Conservation (phyloP, 1,139 yeast genomes). For the Candida sp. region DNA sequence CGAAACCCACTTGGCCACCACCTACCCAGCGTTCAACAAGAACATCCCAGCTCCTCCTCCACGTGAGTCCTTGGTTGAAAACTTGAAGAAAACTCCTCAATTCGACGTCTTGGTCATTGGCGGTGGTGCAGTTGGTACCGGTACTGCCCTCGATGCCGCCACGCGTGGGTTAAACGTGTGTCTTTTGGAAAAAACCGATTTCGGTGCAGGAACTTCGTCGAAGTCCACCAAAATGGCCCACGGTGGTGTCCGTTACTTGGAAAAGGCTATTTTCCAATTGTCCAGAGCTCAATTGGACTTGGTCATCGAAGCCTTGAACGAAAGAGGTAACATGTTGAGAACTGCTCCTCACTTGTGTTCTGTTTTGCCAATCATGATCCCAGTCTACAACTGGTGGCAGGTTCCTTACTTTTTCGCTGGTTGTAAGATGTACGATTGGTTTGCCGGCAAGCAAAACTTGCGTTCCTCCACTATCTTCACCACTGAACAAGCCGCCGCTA, state of each 20-base stretch:
- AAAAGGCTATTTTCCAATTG: slow-evolving; percentile 90
- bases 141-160: slow-evolving; percentile 91
- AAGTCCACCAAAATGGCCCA: slow-evolving; percentile 98
- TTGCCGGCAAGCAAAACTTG: slow-evolving; percentile 90
- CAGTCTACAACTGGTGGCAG: slow-evolving; percentile 96
- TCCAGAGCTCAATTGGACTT: slow-evolving; percentile 91
- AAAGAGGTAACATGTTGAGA: slow-evolving; percentile 86
- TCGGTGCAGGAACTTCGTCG: slow-evolving; percentile 92
- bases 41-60: slow-evolving; percentile 39
- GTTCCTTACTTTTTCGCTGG: slow-evolving; percentile 94
- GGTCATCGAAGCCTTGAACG: slow-evolving; percentile 93
- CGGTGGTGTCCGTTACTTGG: slow-evolving; percentile 96
- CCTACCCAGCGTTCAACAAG: slow-evolving; percentile 43
- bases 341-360: slow-evolving; percentile 94
- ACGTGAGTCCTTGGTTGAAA: slow-evolving; percentile 36
- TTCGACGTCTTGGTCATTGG: slow-evolving; percentile 89
- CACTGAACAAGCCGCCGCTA: slow-evolving; percentile 67
- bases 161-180: slow-evolving; percentile 92
- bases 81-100: slow-evolving; percentile 42
- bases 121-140: slow-evolving; percentile 97
- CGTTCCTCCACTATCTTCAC: slow-evolving; percentile 79
- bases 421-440: slow-evolving; percentile 89
- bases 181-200: slow-evolving; percentile 84
- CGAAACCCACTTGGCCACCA: slow-evolving; percentile 30
- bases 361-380: slow-evolving; percentile 92